phyloP scores from a whole-genome alignment of 2,329 filamentous ascomycete genomes.

The Epicoccum nigrum region DNA sequence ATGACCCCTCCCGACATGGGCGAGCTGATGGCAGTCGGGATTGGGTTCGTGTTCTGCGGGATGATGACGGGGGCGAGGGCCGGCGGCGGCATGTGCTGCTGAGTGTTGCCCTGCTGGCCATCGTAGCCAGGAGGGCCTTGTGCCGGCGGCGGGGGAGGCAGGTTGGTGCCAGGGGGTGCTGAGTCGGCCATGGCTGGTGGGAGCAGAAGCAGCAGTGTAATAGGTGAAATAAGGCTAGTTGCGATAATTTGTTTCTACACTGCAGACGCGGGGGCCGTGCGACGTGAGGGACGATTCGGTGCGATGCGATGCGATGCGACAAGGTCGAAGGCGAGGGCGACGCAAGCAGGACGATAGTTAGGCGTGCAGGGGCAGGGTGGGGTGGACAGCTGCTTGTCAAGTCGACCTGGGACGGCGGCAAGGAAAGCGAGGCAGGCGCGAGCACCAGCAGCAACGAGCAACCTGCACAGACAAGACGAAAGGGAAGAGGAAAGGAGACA shows the following conservation, averaged over 20 bases:
- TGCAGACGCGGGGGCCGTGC: constrained; percentile 3
- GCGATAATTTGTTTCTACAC: constrained; percentile 5
- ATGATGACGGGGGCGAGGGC: constrained; percentile 84
- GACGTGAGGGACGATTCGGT: constrained; percentile 9
- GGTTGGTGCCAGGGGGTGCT: constrained; percentile 65
- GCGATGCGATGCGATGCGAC: constrained; percentile 21
- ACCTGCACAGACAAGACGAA: constrained; percentile 36
- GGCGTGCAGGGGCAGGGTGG: constrained; percentile 21
- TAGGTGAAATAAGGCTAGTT: not conserved
- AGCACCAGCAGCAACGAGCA: constrained; percentile 20
- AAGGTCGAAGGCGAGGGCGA: constrained; percentile 10
- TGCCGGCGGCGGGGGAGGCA: constrained; percentile 72
- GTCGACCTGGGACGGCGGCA: constrained; percentile 23
- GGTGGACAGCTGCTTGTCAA: constrained; percentile 25
- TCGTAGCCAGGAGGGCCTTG: constrained; percentile 79
- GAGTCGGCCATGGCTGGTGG: constrained; percentile 74
- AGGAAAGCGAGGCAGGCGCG: constrained; percentile 39
- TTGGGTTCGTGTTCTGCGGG: constrained; percentile 93
- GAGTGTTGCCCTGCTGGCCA: constrained; percentile 55
- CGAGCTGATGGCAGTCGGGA: constrained; percentile 89
- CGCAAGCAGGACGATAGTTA: constrained; percentile 17
- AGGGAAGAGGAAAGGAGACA: constrained; percentile 46
- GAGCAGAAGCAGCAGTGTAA: constrained; percentile 20
- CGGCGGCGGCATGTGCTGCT: constrained; percentile 86
- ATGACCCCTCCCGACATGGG: constrained; percentile 80